Percentiles rank a stretch among this genome's conserved stretches.
phyloP scores from a whole-genome alignment of 306 rosid species.

The Cucurbita ficifolia region DNA sequence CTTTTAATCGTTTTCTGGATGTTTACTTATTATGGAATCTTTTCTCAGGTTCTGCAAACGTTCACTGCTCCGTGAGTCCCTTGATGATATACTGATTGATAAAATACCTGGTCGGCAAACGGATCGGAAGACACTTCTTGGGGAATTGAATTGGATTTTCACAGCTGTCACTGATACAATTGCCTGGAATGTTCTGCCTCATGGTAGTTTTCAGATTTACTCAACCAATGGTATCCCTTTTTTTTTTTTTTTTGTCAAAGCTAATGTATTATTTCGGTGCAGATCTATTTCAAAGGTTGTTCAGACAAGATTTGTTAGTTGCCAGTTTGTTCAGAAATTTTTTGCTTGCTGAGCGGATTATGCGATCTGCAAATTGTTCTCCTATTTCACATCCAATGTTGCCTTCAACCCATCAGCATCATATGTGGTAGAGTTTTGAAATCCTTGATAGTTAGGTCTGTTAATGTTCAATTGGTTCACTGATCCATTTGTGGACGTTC shows the following conservation, averaged over 20 bases:
- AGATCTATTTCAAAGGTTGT: conserved; percentile 94
- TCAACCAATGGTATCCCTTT: not conserved
- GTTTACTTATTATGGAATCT: conserved; percentile 3
- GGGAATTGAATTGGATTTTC: conserved; percentile 97
- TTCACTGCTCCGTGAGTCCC: conserved; percentile 64
- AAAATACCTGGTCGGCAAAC: conserved; percentile 93
- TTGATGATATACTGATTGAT: conserved; percentile 74
- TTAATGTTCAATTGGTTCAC: conserved; percentile 1
- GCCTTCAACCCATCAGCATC: conserved; percentile 98
- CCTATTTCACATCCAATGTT: conserved; percentile 81
- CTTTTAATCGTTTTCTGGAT: not conserved
- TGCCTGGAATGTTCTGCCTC: conserved; percentile 99
- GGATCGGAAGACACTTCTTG: conserved; percentile 89
- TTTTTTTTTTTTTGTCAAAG: not conserved
- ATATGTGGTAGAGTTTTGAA: conserved; percentile 66
- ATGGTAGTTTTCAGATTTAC: conserved; percentile 34
- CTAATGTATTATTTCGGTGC: conserved; percentile 18
- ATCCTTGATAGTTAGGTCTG: conserved; percentile 13
- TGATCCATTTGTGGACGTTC: conserved; percentile 8
- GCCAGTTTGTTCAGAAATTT: conserved; percentile 88
- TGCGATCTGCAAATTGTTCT: conserved; percentile 97
- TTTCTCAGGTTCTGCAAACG: conserved; percentile 77
- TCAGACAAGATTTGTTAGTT: conserved; percentile 93
- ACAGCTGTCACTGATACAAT: conserved; percentile 97
- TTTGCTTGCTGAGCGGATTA: conserved; percentile 92